Conservation (phyloP, 176 grass and related monocot genomes). For the Oryza glaberrima region DNA sequence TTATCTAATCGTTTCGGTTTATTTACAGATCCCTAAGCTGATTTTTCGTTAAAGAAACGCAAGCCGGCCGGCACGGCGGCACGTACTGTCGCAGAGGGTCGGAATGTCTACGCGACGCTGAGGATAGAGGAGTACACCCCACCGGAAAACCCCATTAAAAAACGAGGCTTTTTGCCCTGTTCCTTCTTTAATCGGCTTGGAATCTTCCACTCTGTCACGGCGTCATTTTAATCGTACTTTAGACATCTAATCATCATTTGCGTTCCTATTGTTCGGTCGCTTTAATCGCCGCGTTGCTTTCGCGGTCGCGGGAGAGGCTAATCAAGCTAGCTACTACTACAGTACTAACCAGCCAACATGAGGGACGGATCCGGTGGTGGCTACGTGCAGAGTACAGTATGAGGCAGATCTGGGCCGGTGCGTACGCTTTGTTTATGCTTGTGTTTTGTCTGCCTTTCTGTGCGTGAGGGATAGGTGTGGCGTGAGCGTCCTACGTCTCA, state of each 20-base stretch:
- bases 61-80: slow-evolving; percentile 15
- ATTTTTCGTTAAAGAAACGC: slow-evolving; percentile 50
- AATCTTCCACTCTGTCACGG: slow-evolving; percentile 65
- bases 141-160: slow-evolving; percentile 8
- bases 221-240: slow-evolving; percentile 11
- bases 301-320: background rate
- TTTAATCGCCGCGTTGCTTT: background rate
- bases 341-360: background rate
- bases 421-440: slow-evolving; percentile 11
- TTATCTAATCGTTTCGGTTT: background rate
- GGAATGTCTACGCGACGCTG: slow-evolving; percentile 54
- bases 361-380: background rate
- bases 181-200: slow-evolving; percentile 34
- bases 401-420: background rate
- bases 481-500: background rate
- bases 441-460: slow-evolving; percentile 25
- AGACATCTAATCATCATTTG: background rate
- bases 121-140: background rate
- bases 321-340: background rate
- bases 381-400: too few species aligned
- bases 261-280: background rate
- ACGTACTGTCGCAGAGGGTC: background rate
- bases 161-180: slow-evolving; percentile 23
- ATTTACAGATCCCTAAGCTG: slow-evolving; percentile 77
- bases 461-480: slow-evolving; percentile 2